A percentile compares a stretch with the other conserved stretches of the same genome.
phyloP scores from a whole-genome alignment of 2,329 filamentous ascomycete genomes.

The Trichoderma lentiforme region DNA sequence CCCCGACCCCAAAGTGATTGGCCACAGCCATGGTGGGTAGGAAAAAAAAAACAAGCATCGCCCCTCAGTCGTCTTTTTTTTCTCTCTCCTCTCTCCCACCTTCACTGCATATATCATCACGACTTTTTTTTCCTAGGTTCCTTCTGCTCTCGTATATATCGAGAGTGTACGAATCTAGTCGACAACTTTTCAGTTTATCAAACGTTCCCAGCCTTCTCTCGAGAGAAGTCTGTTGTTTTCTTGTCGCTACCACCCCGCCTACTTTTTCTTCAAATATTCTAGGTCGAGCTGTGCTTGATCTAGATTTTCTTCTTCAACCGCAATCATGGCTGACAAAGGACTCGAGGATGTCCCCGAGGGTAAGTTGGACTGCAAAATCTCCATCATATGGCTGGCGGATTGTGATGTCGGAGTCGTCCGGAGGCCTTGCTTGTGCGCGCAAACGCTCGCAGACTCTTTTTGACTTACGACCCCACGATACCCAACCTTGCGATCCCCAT shows the following conservation, averaged over 20 bases:
- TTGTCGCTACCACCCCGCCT: conserved; percentile 37
- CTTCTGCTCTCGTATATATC: conserved; percentile 40
- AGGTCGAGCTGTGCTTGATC: conserved; percentile 79
- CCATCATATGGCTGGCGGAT: neutral
- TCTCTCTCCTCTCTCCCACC: conserved; percentile 27
- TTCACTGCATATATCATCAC: conserved; percentile 30
- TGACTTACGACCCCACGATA: conserved; percentile 16
- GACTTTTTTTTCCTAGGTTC: conserved; percentile 39
- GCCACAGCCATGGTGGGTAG: conserved; percentile 17
- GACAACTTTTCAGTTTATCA: conserved; percentile 28
- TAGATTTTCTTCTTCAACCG: conserved; percentile 55
- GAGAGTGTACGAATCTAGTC: conserved; percentile 51
- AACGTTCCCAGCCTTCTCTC: conserved; percentile 33
- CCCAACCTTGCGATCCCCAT: conserved; percentile 5
- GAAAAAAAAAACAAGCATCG: conserved; percentile 35
- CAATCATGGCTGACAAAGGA: conserved; percentile 99
- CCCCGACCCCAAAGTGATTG: conserved; percentile 20
- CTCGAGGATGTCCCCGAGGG: conserved; percentile 96
- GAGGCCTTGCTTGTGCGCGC: neutral
- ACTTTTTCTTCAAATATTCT: conserved; percentile 43
- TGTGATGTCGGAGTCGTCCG: neutral
- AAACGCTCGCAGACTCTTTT: neutral
- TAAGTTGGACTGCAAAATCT: conserved; percentile 46
- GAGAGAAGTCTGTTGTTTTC: conserved; percentile 38
- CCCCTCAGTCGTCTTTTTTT: conserved; percentile 42